Evolutionary conservation across 306 rosid genomes (phyloP), one percentile per base, ranked within the genome.

Genomic region (Nissolia schottii): DNA sequence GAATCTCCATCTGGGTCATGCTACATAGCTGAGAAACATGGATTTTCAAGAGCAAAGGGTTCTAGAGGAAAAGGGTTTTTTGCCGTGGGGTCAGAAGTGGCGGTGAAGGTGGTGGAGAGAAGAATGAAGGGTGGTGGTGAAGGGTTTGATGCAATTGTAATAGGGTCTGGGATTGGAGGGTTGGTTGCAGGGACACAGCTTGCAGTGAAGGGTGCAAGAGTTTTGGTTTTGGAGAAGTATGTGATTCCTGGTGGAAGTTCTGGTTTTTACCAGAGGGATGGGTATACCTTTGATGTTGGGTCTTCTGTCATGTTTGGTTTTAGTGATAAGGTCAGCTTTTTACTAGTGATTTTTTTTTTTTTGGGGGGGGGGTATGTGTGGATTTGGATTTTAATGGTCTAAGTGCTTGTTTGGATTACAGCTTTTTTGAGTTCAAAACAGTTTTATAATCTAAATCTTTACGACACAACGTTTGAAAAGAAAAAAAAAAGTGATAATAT

Each of bases 261-360:
- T 67, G 98, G 98, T 48, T 94, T 83, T 77, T 94, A 87, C 60
- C 79, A 94, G 79, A 91, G 85, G 72, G 84, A 91, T 76, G 97
- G 96, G 1, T 94, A 94, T 76, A 91, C 95, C 69, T 94, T 91
- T 81, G 97, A 94, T 84, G 99, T 91, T 65, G 96, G 97, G 0
- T 91, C 99, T 73, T 94, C 97, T 73, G 99, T 94, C 70, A 91
- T 94, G 99, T 94, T 94, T 58, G 96, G 99, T 76, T 94, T 94
- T 85, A 89, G 97, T 75, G 91, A 91, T 56, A 94, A 94, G 97
- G 99, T 94, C 13, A 43, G 87, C 51, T 70, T 29, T 46, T 38
- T 45, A 6, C 45, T 38, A 1, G 5, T 3, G 16, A 9, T 41
- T 5, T 10, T 15, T 14, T 41, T 29, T 35, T 61, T 34, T 1